phyloP scores from a whole-genome alignment of 2,329 filamentous ascomycete genomes.

The Tolypocladium tundrense region DNA sequence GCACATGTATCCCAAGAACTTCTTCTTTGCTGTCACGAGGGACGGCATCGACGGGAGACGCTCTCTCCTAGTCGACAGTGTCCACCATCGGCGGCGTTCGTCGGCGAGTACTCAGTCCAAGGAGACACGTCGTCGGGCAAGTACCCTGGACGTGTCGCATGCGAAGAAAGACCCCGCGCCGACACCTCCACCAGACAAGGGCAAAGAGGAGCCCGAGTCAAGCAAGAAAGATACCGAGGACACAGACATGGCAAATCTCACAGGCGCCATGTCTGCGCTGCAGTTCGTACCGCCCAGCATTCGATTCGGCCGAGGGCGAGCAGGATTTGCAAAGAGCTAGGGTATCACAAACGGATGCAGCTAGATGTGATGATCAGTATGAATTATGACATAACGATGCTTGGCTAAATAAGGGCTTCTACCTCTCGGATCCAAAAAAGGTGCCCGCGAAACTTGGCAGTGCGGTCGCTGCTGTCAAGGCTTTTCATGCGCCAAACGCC shows the following conservation, averaged over 20 bases:
- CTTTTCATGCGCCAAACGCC: not conserved
- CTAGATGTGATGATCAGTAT: conserved; percentile 21
- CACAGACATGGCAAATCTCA: conserved; percentile 51
- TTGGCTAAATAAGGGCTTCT: conserved; percentile 23
- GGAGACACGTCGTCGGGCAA: conserved; percentile 20
- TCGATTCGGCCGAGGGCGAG: conserved; percentile 50
- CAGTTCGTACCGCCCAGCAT: conserved; percentile 61
- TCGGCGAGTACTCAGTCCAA: conserved; percentile 27
- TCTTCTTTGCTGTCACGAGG: conserved; percentile 79
- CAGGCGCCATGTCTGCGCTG: conserved; percentile 59
- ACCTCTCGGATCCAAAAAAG: conserved; percentile 16
- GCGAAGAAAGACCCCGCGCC: conserved; percentile 8
- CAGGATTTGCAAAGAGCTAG: conserved; percentile 42
- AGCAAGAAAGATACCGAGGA: conserved; percentile 22
- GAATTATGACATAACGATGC: conserved; percentile 16
- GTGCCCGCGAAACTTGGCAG: not conserved
- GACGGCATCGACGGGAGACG: conserved; percentile 79
- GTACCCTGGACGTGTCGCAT: conserved; percentile 17
- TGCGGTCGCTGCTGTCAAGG: not conserved
- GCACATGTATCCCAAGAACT: conserved; percentile 81
- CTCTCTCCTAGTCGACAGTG: conserved; percentile 61
- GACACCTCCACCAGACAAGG: conserved; percentile 5
- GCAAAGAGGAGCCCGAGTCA: conserved; percentile 4
- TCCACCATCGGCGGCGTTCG: conserved; percentile 37
- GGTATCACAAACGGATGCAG: conserved; percentile 6